Percentiles rank a stretch among this genome's conserved stretches.
phyloP scores from a whole-genome alignment of 768 basidiomycete genomes.

The Calocera cornea region DNA sequence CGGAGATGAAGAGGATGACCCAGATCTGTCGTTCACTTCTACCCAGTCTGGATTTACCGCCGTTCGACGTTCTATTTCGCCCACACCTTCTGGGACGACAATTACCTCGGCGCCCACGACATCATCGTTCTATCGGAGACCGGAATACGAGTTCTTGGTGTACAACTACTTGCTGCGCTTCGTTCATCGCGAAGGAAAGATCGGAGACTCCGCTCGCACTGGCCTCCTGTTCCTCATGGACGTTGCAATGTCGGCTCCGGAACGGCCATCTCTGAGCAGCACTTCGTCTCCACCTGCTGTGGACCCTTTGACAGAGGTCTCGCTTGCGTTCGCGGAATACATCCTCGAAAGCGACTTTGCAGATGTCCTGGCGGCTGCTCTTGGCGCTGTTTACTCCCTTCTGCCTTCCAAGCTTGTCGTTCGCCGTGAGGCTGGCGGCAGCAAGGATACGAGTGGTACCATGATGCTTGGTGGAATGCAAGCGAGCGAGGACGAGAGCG shows the following conservation, averaged over 20 bases:
- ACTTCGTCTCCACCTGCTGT: constrained; percentile 4
- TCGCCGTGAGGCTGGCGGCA: constrained; percentile 27
- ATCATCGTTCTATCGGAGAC: constrained; percentile 38
- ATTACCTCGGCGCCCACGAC: constrained; percentile 32
- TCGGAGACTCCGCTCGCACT: constrained; percentile 85
- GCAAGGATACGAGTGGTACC: constrained; percentile 18
- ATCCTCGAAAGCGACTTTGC: constrained; percentile 95
- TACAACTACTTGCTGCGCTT: constrained; percentile 94
- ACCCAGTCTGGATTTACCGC: constrained; percentile 6
- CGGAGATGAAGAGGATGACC: constrained; percentile 13
- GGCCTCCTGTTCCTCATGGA: constrained; percentile 92
- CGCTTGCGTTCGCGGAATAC: constrained; percentile 78
- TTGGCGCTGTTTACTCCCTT: constrained; percentile 85
- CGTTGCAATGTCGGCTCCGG: constrained; percentile 74
- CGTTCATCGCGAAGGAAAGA: constrained; percentile 84
- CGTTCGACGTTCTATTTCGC: constrained; percentile 35
- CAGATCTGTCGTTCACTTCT: constrained; percentile 9
- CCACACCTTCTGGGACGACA: constrained; percentile 47
- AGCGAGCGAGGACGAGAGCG: constrained; percentile 32
- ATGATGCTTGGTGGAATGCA: constrained; percentile 64
- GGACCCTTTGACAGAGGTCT: constrained; percentile 74
- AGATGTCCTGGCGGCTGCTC: constrained; percentile 86
- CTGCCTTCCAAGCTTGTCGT: constrained; percentile 79
- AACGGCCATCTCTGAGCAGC: not conserved
- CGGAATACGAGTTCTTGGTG: constrained; percentile 88